Evolutionary conservation across 257 asterid genomes (phyloP).

Genomic region (Leptodermis oblonga): DNA sequence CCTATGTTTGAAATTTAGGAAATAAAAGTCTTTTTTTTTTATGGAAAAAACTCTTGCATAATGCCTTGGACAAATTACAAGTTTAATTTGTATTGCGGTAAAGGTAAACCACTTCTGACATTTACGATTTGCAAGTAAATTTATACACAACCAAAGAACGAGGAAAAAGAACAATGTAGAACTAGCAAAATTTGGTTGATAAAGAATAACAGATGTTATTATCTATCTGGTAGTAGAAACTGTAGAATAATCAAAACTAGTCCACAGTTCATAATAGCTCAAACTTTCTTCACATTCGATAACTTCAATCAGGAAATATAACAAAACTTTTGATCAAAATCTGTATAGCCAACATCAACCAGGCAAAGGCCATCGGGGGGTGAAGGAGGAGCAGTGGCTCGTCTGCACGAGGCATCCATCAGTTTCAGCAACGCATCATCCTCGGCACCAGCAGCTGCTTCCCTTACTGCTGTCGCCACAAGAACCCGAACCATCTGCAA

Average conservation of each 20-base stretch:
- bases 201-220: too few species aligned
- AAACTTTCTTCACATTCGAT: neutral
- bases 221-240: neutral
- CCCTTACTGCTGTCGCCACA: constrained; percentile 87
- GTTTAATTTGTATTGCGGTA: neutral
- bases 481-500: constrained; percentile 93
- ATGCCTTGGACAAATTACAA: too few species aligned
- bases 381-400: constrained; percentile 98
- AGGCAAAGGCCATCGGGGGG: constrained; percentile 97
- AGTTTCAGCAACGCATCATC: constrained; percentile 71
- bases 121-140: too few species aligned
- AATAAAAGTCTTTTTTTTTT: too few species aligned
- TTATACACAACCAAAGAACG: too few species aligned
- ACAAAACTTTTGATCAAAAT: constrained; percentile 50
- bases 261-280: neutral
- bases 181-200: neutral
- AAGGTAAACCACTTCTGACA: too few species aligned
- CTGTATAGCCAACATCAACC: constrained; percentile 75
- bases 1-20: too few species aligned
- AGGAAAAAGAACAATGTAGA: too few species aligned
- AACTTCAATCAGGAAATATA: constrained; percentile 42
- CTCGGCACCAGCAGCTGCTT: constrained; percentile 95
- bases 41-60: too few species aligned
- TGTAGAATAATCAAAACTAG: neutral
- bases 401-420: constrained; percentile 91